phyloP scores from a whole-genome alignment of 2,329 filamentous ascomycete species.

The Claviceps sp. region DNA sequence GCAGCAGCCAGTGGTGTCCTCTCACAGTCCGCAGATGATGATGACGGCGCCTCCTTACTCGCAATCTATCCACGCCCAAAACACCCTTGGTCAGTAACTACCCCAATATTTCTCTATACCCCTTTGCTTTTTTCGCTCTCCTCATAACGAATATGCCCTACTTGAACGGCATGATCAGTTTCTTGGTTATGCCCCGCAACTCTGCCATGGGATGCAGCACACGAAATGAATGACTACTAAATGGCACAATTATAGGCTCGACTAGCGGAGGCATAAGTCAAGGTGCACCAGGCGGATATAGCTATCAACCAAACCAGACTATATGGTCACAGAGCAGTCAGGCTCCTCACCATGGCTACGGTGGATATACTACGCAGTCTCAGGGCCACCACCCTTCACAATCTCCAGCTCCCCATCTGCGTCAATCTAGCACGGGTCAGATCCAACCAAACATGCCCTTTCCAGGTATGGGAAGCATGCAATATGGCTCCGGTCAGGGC shows the following conservation, averaged over 20 bases:
- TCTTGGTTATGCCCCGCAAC: background rate
- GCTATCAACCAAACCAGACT: constrained; percentile 43
- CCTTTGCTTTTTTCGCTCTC: background rate
- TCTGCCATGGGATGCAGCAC: background rate
- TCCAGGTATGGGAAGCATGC: constrained; percentile 47
- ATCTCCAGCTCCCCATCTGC: constrained; percentile 45
- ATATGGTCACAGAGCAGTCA: constrained; percentile 59
- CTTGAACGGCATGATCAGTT: background rate
- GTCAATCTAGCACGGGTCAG: constrained; percentile 41
- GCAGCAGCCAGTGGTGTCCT: constrained; percentile 44
- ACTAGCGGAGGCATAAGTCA: constrained; percentile 37
- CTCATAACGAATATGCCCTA: too few species aligned
- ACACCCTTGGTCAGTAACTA: constrained; percentile 56
- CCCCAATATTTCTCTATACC: constrained; percentile 32
- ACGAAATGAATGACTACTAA: background rate
- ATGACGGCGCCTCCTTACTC: constrained; percentile 54
- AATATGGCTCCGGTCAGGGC: constrained; percentile 41
- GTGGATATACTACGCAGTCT: constrained; percentile 38
- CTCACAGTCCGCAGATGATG: constrained; percentile 54
- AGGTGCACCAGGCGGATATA: constrained; percentile 45
- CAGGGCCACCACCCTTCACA: constrained; percentile 39
- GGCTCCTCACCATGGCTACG: constrained; percentile 43
- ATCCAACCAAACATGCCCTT: constrained; percentile 49
- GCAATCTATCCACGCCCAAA: constrained; percentile 57
- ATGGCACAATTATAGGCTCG: constrained; percentile 27